Base-by-base conservation (phyloP, 2,329 filamentous ascomycete genomes). In the Pseudogymnoascus sp. region DNA sequence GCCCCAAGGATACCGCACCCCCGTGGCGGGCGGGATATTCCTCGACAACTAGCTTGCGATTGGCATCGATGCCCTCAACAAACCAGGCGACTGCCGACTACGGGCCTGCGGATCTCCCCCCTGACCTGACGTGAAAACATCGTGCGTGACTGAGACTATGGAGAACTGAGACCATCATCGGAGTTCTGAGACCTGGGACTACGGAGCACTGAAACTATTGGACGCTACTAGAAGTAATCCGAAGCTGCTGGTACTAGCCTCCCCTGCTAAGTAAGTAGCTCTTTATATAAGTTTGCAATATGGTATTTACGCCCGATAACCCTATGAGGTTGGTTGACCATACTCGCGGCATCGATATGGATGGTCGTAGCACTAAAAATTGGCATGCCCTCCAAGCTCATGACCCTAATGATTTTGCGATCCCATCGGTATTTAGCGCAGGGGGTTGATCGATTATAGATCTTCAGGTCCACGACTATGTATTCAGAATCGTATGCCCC, bases 61-160 rank as follows among this genome's bases (percentile, higher is more conserved):
- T 55, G 45, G 11, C 26, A 55, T 55, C n/a, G 45, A 52, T 55
- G 26, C 26, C n/a, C n/a, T 55, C 26, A 55, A 55, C 45, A 55
- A 55, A 33, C 26, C 1, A 16, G 26, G 45, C n/a, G n/a, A 55
- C 26, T 33, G 16, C 45, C 45, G 45, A 19, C 26, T 55, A 8
- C 45, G 26, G 26, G n/a, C 45, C 26, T 55, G 31, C 45, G 31
- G 11, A 33, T 55, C 12, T 31, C 5, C 8, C 45, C 14, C 45
- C 45, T 33, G n/a, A 29, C 45, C 3, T 11, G 2, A 26, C 23
- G 23, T 26, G 23, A 26, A 26, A 33, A 33, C 1, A 4, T 8
- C 23, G 10, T 31, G 26, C 45, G 45, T 19, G n/a, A 55, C 26
- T 55, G n/a, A 33, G n/a, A 8, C 45, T 52, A 52, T 14, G n/a